phyloP scores from a whole-genome alignment of 2,329 filamentous ascomycete genomes.

The Atkinsonella texensis region DNA sequence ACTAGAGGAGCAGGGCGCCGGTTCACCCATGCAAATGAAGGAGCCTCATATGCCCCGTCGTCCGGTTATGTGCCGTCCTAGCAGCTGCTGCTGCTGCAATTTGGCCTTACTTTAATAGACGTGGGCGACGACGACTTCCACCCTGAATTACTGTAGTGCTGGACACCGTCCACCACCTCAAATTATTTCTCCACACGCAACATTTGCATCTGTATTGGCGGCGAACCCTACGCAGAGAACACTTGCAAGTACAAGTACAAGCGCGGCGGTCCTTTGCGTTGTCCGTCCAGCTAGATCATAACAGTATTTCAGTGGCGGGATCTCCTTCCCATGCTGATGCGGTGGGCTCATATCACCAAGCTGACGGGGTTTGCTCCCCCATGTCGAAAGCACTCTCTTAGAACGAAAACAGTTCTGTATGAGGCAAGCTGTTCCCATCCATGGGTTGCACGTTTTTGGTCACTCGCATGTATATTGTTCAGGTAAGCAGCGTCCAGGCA shows the following conservation, averaged over 20 bases:
- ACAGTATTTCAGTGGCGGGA: background rate
- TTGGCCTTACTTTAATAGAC: background rate
- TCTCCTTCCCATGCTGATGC: constrained; percentile 13
- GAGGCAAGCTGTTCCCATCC: background rate
- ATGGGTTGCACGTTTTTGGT: background rate
- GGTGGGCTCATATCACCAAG: constrained; percentile 21
- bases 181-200: background rate
- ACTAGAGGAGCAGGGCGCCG: constrained; percentile 7
- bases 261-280: too few species aligned
- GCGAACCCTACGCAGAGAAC: too few species aligned
- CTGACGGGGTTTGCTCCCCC: constrained; percentile 16
- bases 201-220: background rate
- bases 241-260: too few species aligned
- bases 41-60: background rate
- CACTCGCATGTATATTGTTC: background rate
- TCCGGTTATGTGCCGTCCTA: constrained; percentile 2
- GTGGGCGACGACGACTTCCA: background rate
- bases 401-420: constrained; percentile 12
- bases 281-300: background rate
- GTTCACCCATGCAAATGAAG: constrained; percentile 2
- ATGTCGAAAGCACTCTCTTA: constrained; percentile 10
- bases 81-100: background rate
- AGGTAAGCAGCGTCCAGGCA: too few species aligned
- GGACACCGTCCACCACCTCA: background rate
- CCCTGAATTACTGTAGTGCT: background rate